A percentile compares a stretch with the other conserved stretches of the same genome.
Evolutionary conservation across 2,329 filamentous ascomycete genomes (phyloP).

Genomic region (Diplodia seriata): DNA sequence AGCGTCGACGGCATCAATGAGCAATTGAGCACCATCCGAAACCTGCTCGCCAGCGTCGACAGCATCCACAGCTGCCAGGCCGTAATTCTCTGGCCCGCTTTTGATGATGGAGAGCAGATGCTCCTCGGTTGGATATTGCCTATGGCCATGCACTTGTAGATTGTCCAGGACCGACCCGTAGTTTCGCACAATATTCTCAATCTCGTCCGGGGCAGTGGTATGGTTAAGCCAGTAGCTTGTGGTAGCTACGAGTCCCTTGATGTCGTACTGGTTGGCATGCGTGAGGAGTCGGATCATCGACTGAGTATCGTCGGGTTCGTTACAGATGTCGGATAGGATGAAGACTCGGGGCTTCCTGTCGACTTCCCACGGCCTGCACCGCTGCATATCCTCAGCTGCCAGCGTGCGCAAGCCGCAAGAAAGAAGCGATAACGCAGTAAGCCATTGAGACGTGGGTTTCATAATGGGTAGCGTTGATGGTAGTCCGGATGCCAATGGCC

Average conservation of each 20-base stretch:
- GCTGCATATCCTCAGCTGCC: neutral
- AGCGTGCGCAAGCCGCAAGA: neutral
- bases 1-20: constrained; percentile 52
- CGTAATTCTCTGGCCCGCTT: constrained; percentile 50
- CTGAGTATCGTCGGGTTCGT: constrained; percentile 51
- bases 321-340: constrained; percentile 50
- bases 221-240: constrained; percentile 52
- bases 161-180: constrained; percentile 51
- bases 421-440: neutral
- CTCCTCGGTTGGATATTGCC: constrained; percentile 51
- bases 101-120: constrained; percentile 48
- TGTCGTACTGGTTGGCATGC: constrained; percentile 50
- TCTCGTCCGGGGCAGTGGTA: constrained; percentile 44
- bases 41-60: constrained; percentile 43
- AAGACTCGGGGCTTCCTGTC: constrained; percentile 49
- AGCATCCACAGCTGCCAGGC: constrained; percentile 47
- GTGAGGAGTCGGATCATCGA: constrained; percentile 49
- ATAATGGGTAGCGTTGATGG: neutral
- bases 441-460: neutral
- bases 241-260: constrained; percentile 48
- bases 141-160: constrained; percentile 57
- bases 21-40: constrained; percentile 54
- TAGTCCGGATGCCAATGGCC: neutral
- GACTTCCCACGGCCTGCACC: constrained; percentile 39
- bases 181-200: constrained; percentile 46